Percentiles rank a stretch among this genome's conserved stretches.
Conservation (phyloP, 2,329 filamentous ascomycete genomes). For the Pseudocercospora cruenta region DNA sequence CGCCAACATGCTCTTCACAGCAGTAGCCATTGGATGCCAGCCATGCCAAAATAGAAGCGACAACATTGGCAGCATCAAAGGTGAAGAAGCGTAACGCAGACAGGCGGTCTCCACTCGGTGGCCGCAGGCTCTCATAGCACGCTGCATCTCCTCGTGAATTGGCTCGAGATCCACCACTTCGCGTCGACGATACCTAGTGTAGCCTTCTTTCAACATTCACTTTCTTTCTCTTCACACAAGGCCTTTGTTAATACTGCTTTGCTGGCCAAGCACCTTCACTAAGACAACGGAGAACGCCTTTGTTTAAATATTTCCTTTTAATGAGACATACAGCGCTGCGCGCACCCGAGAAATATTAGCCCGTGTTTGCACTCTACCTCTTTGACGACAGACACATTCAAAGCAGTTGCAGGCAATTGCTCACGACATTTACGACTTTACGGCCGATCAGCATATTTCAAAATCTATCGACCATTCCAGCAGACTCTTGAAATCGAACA, state of each 20-base stretch:
- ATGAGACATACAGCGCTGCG: conserved; percentile 14
- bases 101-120: conserved; percentile 3
- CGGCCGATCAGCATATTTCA: conserved; percentile 4
- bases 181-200: neutral
- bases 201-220: conserved; percentile 6
- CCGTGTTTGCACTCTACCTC: conserved; percentile 10
- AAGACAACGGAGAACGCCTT: conserved; percentile 8
- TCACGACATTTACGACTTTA: conserved; percentile 24
- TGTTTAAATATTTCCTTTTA: conserved; percentile 7
- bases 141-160: neutral
- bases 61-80: neutral
- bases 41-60: conserved; percentile 10
- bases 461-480: conserved; percentile 3
- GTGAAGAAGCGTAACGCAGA: neutral
- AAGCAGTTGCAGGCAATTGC: conserved; percentile 24
- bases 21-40: conserved; percentile 8
- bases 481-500: conserved; percentile 11
- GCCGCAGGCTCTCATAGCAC: conserved; percentile 8
- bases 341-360: conserved; percentile 10
- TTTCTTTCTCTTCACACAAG: conserved; percentile 17
- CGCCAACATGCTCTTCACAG: neutral
- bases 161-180: neutral
- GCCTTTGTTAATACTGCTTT: conserved; percentile 20
- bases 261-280: conserved; percentile 21
- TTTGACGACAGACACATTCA: conserved; percentile 18